A percentile compares a stretch with the other conserved stretches of the same genome.
These are phyloP conservation scores for Neofusicoccum sp. DNA, from an alignment of 2,329 filamentous ascomycete species.

Conservation along the genomic window DNA sequence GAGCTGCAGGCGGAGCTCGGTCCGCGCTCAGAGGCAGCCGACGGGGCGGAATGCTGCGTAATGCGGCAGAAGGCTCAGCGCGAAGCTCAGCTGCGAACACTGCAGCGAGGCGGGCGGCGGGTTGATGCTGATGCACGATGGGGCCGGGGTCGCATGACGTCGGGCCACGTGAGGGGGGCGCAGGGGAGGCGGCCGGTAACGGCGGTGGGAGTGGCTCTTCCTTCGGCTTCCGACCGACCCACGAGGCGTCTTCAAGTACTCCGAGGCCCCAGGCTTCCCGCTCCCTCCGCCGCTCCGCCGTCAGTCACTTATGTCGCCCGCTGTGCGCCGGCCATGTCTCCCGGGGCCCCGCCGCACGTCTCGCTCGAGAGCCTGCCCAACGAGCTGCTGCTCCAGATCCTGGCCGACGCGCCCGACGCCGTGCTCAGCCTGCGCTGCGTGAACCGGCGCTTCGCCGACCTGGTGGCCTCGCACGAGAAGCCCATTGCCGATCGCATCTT, in stretches of 20 bases:
- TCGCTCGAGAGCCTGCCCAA: slow-evolving; percentile 17
- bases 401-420: slow-evolving; percentile 5
- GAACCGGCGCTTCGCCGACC: slow-evolving; percentile 16
- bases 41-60: too few species aligned
- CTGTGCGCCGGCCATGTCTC: slow-evolving; percentile 7
- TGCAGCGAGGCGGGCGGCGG: background rate
- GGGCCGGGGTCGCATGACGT: slow-evolving; percentile 3
- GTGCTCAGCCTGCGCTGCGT: slow-evolving; percentile 16
- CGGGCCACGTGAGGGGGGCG: slow-evolving; percentile 1
- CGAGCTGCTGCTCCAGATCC: slow-evolving; percentile 18
- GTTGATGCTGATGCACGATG: background rate
- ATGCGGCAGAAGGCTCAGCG: too few species aligned
- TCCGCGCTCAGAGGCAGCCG: too few species aligned
- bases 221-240: background rate
- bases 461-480: slow-evolving; percentile 16
- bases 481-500: slow-evolving; percentile 21
- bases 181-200: slow-evolving; percentile 4
- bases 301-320: background rate
- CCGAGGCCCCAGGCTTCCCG: background rate
- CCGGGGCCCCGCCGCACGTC: background rate
- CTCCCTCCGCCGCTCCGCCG: background rate
- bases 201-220: background rate
- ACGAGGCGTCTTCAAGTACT: background rate
- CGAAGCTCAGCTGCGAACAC: too few species aligned
- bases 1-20: too few species aligned